A percentile compares a stretch with the other conserved stretches of the same genome.
Conservation (phyloP, 1,284 basidiomycete genomes). For the Pseudozyma hubeiensis region DNA sequence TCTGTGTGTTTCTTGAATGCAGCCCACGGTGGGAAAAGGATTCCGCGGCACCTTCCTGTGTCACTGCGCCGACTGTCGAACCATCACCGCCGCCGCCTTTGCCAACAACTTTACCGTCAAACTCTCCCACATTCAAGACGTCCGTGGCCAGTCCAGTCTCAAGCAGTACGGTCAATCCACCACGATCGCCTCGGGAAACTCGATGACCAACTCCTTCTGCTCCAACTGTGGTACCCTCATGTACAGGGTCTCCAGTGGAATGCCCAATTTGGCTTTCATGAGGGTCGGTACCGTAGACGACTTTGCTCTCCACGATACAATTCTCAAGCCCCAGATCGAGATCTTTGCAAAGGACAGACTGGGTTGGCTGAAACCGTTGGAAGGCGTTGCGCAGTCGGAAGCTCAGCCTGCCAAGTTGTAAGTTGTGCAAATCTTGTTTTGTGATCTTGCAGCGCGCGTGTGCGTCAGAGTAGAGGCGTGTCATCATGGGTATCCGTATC, state of each 20-base stretch:
- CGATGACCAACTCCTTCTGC: slow-evolving; percentile 69
- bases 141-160: slow-evolving; percentile 64
- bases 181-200: slow-evolving; percentile 51
- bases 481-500: too few species aligned
- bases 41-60: slow-evolving; percentile 65
- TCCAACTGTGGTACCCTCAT: slow-evolving; percentile 68
- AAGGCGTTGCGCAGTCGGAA: too few species aligned
- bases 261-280: slow-evolving; percentile 56
- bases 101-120: slow-evolving; percentile 67
- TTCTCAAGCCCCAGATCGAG: slow-evolving; percentile 65
- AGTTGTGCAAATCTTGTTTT: too few species aligned
- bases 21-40: slow-evolving; percentile 64
- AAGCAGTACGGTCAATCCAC: slow-evolving; percentile 51
- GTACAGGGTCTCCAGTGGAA: slow-evolving; percentile 51
- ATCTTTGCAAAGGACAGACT: slow-evolving; percentile 62
- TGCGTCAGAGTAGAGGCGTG: too few species aligned
- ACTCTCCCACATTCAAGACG: slow-evolving; percentile 53
- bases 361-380: slow-evolving; percentile 52
- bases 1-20: background rate
- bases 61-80: slow-evolving; percentile 69
- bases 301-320: slow-evolving; percentile 61
- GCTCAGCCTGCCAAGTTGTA: too few species aligned
- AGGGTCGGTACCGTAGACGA: slow-evolving; percentile 69
- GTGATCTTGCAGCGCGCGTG: too few species aligned
- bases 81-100: slow-evolving; percentile 68